These are phyloP conservation scores for Antitrichia curtipendula DNA, from an alignment of 225 moss, liverwort and hornwort species.

Conservation along the genomic window DNA sequence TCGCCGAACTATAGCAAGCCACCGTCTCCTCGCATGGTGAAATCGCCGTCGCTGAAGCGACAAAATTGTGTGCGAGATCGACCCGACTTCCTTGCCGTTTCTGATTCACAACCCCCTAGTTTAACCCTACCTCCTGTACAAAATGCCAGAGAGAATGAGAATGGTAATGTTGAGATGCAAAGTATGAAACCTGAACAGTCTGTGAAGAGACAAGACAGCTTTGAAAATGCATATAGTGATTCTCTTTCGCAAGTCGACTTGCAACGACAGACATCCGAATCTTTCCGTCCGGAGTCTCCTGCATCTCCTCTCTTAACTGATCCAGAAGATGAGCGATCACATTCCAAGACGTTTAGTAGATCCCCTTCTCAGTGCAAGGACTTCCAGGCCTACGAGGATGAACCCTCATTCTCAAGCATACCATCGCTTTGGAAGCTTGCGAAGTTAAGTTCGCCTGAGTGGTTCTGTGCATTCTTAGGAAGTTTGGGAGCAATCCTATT, in stretches of 20 bases:
- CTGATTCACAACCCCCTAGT: constrained; percentile 19
- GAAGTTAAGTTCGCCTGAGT: constrained; percentile 48
- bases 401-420: neutral
- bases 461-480: constrained; percentile 48
- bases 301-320: constrained; percentile 52
- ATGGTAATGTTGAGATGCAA: constrained; percentile 33
- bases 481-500: constrained; percentile 44
- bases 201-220: constrained; percentile 42
- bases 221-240: constrained; percentile 26
- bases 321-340: constrained; percentile 51
- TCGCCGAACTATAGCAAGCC: constrained; percentile 54
- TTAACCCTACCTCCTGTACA: constrained; percentile 3
- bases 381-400: constrained; percentile 7
- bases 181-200: constrained; percentile 26
- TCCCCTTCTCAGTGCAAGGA: constrained; percentile 35
- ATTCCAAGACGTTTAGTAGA: constrained; percentile 55
- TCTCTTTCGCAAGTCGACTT: constrained; percentile 34
- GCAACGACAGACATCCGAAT: constrained; percentile 28
- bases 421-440: constrained; percentile 48
- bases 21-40: constrained; percentile 49
- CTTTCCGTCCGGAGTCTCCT: constrained; percentile 53
- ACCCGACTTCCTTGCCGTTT: constrained; percentile 18
- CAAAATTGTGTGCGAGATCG: constrained; percentile 50
- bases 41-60: constrained; percentile 48
- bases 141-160: constrained; percentile 19